A percentile compares a stretch with the other conserved stretches of the same genome.
Evolutionary conservation across 257 asterid species (phyloP).

Genomic region (Avicennia marina): DNA sequence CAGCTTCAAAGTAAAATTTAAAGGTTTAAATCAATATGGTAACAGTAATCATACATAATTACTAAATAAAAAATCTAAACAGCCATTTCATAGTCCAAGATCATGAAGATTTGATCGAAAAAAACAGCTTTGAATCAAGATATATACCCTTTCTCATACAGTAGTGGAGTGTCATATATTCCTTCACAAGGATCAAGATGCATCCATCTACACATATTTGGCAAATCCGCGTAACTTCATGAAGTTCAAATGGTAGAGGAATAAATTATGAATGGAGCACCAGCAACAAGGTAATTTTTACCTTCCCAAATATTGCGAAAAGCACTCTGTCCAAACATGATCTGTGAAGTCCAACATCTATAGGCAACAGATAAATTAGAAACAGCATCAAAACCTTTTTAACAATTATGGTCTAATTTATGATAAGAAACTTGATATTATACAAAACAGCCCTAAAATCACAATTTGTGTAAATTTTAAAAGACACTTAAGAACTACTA

Average conservation of each 20-base stretch:
- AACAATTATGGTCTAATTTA: too few relatives aligned
- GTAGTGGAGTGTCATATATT: constrained; percentile 80
- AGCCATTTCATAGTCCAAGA: constrained; percentile 7
- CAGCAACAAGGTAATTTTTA: constrained; percentile 25
- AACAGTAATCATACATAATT: not conserved
- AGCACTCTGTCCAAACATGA: constrained; percentile 99
- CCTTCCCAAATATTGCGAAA: constrained; percentile 76
- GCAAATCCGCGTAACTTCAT: constrained; percentile 12
- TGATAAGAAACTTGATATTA: too few relatives aligned
- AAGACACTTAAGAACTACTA: too few relatives aligned
- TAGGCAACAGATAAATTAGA: constrained; percentile 17
- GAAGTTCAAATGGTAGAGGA: constrained; percentile 12
- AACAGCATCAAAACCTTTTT: too few relatives aligned
- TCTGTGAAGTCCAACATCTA: constrained; percentile 90
- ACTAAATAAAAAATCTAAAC: constrained; percentile 9
- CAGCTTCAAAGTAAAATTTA: constrained; percentile 54
- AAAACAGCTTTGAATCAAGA: constrained; percentile 16
- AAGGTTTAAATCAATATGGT: constrained; percentile 21
- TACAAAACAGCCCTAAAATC: too few relatives aligned
- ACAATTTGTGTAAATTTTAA: too few relatives aligned
- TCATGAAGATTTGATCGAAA: constrained; percentile 16
- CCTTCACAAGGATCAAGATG: constrained; percentile 99
- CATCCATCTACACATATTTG: constrained; percentile 81
- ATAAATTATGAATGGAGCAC: constrained; percentile 15
- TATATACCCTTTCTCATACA: constrained; percentile 90